Conservation (phyloP, 1,139 yeast genomes). For the Pichia norvegensis region DNA sequence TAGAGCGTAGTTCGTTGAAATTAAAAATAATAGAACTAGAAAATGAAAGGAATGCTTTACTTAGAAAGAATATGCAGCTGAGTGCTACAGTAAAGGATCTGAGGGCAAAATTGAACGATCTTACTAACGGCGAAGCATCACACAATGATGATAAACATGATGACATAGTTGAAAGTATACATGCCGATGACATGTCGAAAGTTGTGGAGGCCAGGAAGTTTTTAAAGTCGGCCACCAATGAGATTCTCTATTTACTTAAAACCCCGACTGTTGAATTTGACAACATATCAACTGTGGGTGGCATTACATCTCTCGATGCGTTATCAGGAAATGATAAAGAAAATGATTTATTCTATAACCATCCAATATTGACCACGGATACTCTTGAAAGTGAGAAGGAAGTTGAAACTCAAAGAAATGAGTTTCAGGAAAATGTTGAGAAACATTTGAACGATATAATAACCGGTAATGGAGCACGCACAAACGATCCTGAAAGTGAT, state of each 20-base stretch:
- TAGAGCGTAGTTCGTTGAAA: conserved; percentile 52
- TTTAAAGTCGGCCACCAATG: conserved; percentile 28
- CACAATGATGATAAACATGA: not conserved
- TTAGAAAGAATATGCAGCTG: conserved; percentile 24
- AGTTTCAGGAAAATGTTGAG: conserved; percentile 1
- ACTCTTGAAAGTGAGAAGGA: not conserved
- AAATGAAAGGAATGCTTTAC: conserved; percentile 43
- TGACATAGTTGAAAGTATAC: conserved; percentile 14
- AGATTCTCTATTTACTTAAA: conserved; percentile 27
- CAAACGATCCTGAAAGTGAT: conserved; percentile 17
- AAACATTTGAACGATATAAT: conserved; percentile 8
- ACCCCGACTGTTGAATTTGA: conserved; percentile 27
- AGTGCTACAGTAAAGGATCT: conserved; percentile 18
- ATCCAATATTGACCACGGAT: not conserved
- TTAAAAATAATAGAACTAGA: conserved; percentile 46
- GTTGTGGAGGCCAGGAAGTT: conserved; percentile 27
- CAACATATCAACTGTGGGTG: conserved; percentile 19
- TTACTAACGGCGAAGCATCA: not conserved
- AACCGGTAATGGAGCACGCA: conserved; percentile 1
- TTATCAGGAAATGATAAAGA: not conserved
- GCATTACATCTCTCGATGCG: conserved; percentile 5
- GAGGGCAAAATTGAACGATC: conserved; percentile 8
- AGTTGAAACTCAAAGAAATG: not conserved
- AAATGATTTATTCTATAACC: conserved; percentile 7
- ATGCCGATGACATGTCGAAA: conserved; percentile 22